phyloP scores from a whole-genome alignment of 768 basidiomycete species.

The Chalciporus pseudorubinellus region DNA sequence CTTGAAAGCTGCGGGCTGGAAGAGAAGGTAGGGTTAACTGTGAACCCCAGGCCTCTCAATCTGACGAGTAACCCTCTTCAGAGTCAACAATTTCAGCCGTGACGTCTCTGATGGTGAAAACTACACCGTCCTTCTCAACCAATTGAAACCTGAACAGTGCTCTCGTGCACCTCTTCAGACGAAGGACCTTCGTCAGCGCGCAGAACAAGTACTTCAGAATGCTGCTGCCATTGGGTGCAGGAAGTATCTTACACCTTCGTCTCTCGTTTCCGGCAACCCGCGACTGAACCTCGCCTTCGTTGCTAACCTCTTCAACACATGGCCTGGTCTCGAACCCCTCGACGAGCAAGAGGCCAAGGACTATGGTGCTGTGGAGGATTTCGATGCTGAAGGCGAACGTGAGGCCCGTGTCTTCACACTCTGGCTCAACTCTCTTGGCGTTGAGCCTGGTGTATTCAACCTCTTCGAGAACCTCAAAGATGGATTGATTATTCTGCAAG shows the following conservation, averaged over 20 bases:
- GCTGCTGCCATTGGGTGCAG: conserved; percentile 92
- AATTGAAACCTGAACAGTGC: conserved; percentile 92
- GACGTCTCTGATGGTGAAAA: conserved; percentile 98
- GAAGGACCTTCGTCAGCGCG: conserved; percentile 74
- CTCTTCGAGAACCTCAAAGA: conserved; percentile 95
- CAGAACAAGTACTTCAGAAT: conserved; percentile 92
- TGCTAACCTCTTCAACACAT: conserved; percentile 97
- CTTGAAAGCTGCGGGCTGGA: conserved; percentile 92
- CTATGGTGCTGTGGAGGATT: conserved; percentile 89
- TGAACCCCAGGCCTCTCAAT: neutral
- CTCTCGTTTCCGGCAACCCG: conserved; percentile 91
- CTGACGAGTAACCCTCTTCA: conserved; percentile 29
- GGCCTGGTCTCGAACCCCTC: conserved; percentile 90
- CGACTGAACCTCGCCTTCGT: conserved; percentile 98
- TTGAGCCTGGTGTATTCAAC: conserved; percentile 95
- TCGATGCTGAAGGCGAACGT: conserved; percentile 97
- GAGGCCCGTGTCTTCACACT: conserved; percentile 97
- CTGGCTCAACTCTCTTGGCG: conserved; percentile 96
- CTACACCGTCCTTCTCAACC: conserved; percentile 94
- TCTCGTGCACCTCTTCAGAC: conserved; percentile 90
- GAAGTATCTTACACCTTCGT: conserved; percentile 91
- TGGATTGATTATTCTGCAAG: conserved; percentile 88
- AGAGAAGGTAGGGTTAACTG: conserved; percentile 56
- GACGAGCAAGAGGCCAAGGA: conserved; percentile 93
- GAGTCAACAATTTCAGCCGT: conserved; percentile 96